These are phyloP conservation scores for Aspergillus avenaceus DNA, from an alignment of 495 filamentous ascomycete genomes.

Conservation along the genomic window DNA sequence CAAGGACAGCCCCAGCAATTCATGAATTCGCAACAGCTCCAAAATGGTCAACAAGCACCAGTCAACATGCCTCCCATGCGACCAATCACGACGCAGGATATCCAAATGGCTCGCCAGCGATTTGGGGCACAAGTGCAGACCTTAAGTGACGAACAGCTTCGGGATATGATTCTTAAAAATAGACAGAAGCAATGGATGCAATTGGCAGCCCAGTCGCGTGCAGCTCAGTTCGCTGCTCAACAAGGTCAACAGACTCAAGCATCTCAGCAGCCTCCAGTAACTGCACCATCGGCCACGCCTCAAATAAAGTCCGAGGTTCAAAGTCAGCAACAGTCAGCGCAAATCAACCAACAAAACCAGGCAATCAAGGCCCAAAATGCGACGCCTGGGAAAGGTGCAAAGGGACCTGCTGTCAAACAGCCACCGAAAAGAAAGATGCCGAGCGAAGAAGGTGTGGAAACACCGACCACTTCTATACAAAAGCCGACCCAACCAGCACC, in stretches of 20 bases:
- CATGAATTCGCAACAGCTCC: conserved; percentile 34
- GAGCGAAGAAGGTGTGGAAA: conserved; percentile 60
- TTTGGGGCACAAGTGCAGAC: conserved; percentile 36
- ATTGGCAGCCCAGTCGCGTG: conserved; percentile 23
- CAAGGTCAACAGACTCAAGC: conserved; percentile 32
- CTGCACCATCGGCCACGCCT: conserved; percentile 18
- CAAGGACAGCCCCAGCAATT: conserved; percentile 29
- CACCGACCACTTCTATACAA: conserved; percentile 40
- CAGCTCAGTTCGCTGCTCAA: conserved; percentile 26
- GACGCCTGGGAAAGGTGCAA: conserved; percentile 21
- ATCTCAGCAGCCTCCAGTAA: conserved; percentile 31
- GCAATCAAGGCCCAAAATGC: conserved; percentile 22
- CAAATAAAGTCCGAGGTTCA: conserved; percentile 24
- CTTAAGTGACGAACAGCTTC: conserved; percentile 53
- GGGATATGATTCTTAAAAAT: conserved; percentile 31
- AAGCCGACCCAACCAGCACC: conserved; percentile 23
- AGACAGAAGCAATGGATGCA: conserved; percentile 34
- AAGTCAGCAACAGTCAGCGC: conserved; percentile 10
- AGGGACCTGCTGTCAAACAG: conserved; percentile 28
- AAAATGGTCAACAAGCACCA: conserved; percentile 21
- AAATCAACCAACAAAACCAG: conserved; percentile 10
- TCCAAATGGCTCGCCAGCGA: conserved; percentile 39
- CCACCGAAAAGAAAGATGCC: conserved; percentile 53
- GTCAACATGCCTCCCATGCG: conserved; percentile 29
- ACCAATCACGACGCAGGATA: conserved; percentile 40